Evolutionary conservation across 1,284 basidiomycete species (phyloP), one percentile per base, ranked within the genome.

Genomic region (Ustilago trichophora): DNA sequence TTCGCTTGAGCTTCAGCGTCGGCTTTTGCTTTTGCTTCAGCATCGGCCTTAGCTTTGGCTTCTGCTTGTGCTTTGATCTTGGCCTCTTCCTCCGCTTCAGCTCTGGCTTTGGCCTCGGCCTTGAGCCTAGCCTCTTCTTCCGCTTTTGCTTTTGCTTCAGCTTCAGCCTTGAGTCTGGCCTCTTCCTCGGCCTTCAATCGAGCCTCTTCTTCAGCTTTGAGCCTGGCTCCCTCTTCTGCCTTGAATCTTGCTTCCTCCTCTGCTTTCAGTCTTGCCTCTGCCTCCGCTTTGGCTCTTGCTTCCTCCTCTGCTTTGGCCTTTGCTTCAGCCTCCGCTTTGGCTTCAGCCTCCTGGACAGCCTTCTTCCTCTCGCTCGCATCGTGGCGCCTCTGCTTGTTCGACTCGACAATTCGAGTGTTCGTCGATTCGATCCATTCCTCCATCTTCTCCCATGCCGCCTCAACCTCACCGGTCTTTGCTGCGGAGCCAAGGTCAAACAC

Each of bases 301-400:
- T 45, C 26, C 7, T 34, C 37, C 18, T 48, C 62, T 2, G 21
- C 52, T 31, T 47, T 37, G 0, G 16, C 15, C 25, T 45, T 27
- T 12, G 40, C 46, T 40, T 24, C 15, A 19, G 35, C 36, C 15
- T 50, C 48, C 18, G 31, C 41, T 18, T 43, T 16, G 2, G 31
- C 35, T 15, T 36, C 22, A 3, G 47, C 45, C 18, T 59, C 25
- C 19, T 59, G 31, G 5, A 35, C 12, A 15, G 25, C 36, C 26
- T 24, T 48, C 18, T 29, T 27, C 36, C 55, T 59, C 18, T 33
- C 38, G 1, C 16, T 33, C 1, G 54, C 60, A n/a, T 51, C 47
- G 4, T 13, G 24, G 10, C 42, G 16, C n/a, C 50, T 52, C 11
- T 42, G 27, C 36, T 51, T 54, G 19, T 21, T 26, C 1, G 16